Evolutionary conservation across 2,329 filamentous ascomycete genomes (phyloP), one percentile per base, ranked within the genome.

Genomic region (Didymella pinodella): DNA sequence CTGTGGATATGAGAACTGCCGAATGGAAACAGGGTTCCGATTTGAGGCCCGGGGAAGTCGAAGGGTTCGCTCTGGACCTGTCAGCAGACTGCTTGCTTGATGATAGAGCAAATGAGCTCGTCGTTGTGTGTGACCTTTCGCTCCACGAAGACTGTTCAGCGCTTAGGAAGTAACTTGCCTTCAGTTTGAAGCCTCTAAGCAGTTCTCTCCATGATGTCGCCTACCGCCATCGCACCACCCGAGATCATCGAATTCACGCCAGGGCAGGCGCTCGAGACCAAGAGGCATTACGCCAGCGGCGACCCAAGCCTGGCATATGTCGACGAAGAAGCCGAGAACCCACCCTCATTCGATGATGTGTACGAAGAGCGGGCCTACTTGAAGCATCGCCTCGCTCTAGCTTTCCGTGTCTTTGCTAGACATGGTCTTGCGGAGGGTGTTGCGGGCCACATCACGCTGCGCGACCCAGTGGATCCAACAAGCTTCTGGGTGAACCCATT

Each of bases 271-370:
- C 34, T 18, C 16, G 7, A 18, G 34, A 38, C 16, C 7, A 38
- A 38, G 34, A 18, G 7, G 34, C 34, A 4, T 3, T 38, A n/a
- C 6, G 7, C 34, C n/a, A 38, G 34, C 14, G 14, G 34, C 76
- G 81, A 91, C 84, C 10, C 88, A 88, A 0, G 89, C 86, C 73
- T 92, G 89, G 55, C 90, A 90, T 7, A 88, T 74, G 4, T 77
- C 78, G 0, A 90, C 82, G 0, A 90, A 64, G 65, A 91, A 90
- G 16, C 88, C 84, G 0, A 90, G 25, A 49, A 40, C 10, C 25
- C 34, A 20, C 34, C 47, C 3, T 29, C 16, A 20, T 49, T 40
- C 12, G 29, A 8, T 6, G 34, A 40, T n/a, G 16, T 22, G 8
- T 49, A 40, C 16, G 47, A 40, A 20, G 22, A 49, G 31, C 34